Evolutionary conservation across 352 stramenopile genomes (phyloP).

Genomic region (Phytopythium helicoides): DNA sequence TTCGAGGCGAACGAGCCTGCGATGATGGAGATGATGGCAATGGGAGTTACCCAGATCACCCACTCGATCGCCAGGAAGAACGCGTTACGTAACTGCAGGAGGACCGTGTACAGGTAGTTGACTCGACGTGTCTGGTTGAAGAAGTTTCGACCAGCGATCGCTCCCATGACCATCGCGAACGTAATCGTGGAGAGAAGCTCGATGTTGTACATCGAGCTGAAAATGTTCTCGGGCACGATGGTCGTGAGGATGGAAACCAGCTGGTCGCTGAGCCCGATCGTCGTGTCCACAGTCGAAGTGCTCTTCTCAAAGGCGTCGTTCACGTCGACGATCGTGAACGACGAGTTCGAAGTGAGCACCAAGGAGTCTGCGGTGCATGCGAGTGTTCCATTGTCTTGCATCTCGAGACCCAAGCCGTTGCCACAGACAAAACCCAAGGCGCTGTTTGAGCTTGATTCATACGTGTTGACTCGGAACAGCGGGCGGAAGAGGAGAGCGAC

Average conservation of each 20-base stretch:
- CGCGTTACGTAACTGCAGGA: conserved; percentile 70
- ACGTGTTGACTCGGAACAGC: conserved; percentile 34
- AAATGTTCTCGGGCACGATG: conserved; percentile 69
- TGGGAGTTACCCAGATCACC: no score
- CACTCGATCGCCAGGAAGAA: conserved; percentile 73
- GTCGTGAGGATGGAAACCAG: conserved; percentile 54
- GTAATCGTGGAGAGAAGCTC: conserved; percentile 69
- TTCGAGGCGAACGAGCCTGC: conserved; percentile 55
- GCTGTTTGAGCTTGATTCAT: not conserved
- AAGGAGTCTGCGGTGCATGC: not conserved
- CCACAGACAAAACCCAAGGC: not conserved
- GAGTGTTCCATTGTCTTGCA: not conserved
- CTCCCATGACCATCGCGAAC: conserved; percentile 67
- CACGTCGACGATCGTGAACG: conserved; percentile 51
- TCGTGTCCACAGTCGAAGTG: conserved; percentile 20
- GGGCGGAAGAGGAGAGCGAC: conserved; percentile 57
- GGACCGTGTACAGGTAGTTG: conserved; percentile 68
- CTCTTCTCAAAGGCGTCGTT: conserved; percentile 52
- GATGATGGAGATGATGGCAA: conserved; percentile 53
- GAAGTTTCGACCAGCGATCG: conserved; percentile 50
- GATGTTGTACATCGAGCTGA: no score
- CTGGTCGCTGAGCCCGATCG: conserved; percentile 54
- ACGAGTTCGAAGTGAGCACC: conserved; percentile 6
- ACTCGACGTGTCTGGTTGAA: conserved; percentile 54
- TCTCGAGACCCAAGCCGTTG: not conserved